These are phyloP conservation scores for Amanita brunnescens DNA, from an alignment of 768 basidiomycete genomes.

Conservation along the genomic window DNA sequence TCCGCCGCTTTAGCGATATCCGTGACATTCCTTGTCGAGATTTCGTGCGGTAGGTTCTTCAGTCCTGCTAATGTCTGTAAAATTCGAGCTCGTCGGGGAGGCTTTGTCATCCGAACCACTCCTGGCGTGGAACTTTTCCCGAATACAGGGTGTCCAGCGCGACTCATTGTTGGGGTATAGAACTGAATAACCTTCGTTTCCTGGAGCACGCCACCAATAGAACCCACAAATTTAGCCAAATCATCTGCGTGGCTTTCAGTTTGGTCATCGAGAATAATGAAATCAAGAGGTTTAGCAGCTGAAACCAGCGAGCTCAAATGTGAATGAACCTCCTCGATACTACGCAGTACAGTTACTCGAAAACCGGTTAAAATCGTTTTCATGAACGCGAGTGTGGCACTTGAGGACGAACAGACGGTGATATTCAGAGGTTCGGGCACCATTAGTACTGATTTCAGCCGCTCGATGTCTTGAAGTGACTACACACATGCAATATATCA, in stretches of 20 bases:
- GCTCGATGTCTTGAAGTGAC: conserved; percentile 39
- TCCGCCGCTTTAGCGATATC: conserved; percentile 36
- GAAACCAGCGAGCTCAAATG: conserved; percentile 26
- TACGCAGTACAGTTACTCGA: conserved; percentile 32
- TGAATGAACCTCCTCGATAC: conserved; percentile 37
- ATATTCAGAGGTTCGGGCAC: conserved; percentile 38
- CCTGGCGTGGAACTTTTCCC: conserved; percentile 41
- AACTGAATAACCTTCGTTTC: conserved; percentile 64
- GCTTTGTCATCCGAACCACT: conserved; percentile 63
- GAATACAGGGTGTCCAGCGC: conserved; percentile 43
- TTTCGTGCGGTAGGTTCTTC: conserved; percentile 43
- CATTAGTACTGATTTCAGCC: conserved; percentile 38
- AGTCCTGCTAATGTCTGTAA: conserved; percentile 53
- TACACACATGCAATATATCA: conserved; percentile 14
- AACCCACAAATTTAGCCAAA: conserved; percentile 40
- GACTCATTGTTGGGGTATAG: conserved; percentile 61
- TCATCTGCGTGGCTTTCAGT: conserved; percentile 50
- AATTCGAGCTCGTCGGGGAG: conserved; percentile 50
- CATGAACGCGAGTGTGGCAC: conserved; percentile 48
- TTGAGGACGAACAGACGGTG: conserved; percentile 50
- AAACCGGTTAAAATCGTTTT: conserved; percentile 50
- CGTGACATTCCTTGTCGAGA: conserved; percentile 27
- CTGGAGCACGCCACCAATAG: conserved; percentile 27
- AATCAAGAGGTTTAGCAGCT: conserved; percentile 38
- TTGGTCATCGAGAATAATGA: conserved; percentile 61